Evolutionary conservation across 441 rosid genomes (phyloP).

Genomic region (Euphorbia corollata): DNA sequence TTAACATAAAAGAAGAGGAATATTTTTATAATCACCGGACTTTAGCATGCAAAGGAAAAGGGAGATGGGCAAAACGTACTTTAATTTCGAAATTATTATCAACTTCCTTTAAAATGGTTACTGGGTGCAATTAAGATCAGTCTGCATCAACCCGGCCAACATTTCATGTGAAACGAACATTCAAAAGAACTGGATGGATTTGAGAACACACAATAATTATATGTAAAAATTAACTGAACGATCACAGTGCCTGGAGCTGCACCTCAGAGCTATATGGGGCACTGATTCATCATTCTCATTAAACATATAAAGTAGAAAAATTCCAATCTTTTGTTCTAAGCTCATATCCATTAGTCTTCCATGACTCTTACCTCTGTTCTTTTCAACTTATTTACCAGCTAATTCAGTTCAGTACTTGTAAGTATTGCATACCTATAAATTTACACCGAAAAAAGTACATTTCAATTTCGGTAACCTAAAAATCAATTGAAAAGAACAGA

Average conservation of each 20-base stretch:
- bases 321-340: too few species aligned
- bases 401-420: too few species aligned
- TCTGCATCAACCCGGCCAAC: not conserved
- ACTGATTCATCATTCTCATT: not conserved
- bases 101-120: not conserved
- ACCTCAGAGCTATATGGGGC: constrained; percentile 1
- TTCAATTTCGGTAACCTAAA: too few species aligned
- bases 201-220: too few species aligned
- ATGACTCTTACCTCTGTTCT: too few species aligned
- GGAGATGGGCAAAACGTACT: not conserved
- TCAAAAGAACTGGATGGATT: not conserved
- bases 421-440: too few species aligned
- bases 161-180: not conserved
- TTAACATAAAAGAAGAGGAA: constrained; percentile 9
- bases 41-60: not conserved
- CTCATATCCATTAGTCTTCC: too few species aligned
- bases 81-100: not conserved
- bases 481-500: not conserved
- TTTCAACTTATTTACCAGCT: too few species aligned
- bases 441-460: too few species aligned
- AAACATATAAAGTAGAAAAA: too few species aligned
- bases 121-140: not conserved
- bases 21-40: not conserved
- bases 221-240: not conserved
- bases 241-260: constrained; percentile 1